Conservation (phyloP, 805 yeast genomes). For the Huiozyma sinensis region DNA sequence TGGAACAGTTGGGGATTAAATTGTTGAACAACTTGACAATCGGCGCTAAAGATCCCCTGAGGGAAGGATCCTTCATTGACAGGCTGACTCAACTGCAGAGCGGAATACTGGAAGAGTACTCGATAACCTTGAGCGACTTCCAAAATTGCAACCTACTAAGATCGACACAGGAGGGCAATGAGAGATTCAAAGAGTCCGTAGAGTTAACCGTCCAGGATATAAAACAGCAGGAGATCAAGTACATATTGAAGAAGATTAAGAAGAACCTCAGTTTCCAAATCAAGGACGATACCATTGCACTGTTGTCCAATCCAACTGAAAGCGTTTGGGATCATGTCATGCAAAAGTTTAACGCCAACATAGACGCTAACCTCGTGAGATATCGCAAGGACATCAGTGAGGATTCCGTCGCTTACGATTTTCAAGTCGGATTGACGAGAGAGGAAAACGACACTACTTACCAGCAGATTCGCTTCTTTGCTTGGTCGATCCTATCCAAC, state of each 20-base stretch:
- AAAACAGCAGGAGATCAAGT: slow-evolving; percentile 23
- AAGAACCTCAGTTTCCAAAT: slow-evolving; percentile 39
- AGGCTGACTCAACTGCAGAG: not conserved
- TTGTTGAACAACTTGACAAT: slow-evolving; percentile 26
- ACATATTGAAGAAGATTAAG: slow-evolving; percentile 6
- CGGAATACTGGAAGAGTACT: not conserved
- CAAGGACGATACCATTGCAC: slow-evolving; percentile 40
- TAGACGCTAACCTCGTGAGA: slow-evolving; percentile 19
- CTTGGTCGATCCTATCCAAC: slow-evolving; percentile 58
- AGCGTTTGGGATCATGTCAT: slow-evolving; percentile 55
- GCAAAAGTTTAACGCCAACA: slow-evolving; percentile 31
- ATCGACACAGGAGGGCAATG: not conserved
- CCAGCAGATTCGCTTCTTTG: slow-evolving; percentile 36
- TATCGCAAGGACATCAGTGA: slow-evolving; percentile 14
- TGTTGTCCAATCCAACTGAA: slow-evolving; percentile 38
- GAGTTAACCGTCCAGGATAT: not conserved
- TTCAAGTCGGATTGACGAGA: slow-evolving; percentile 48
- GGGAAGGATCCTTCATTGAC: not conserved
- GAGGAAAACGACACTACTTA: slow-evolving; percentile 34
- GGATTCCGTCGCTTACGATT: slow-evolving; percentile 34
- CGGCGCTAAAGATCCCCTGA: slow-evolving; percentile 9
- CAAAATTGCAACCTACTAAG: not conserved
- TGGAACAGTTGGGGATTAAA: slow-evolving; percentile 29
- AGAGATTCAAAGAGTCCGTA: not conserved
- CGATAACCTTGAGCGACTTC: not conserved